Evolutionary conservation across 1,284 basidiomycete genomes (phyloP).

Genomic region (Fistulinella cinereoalba): DNA sequence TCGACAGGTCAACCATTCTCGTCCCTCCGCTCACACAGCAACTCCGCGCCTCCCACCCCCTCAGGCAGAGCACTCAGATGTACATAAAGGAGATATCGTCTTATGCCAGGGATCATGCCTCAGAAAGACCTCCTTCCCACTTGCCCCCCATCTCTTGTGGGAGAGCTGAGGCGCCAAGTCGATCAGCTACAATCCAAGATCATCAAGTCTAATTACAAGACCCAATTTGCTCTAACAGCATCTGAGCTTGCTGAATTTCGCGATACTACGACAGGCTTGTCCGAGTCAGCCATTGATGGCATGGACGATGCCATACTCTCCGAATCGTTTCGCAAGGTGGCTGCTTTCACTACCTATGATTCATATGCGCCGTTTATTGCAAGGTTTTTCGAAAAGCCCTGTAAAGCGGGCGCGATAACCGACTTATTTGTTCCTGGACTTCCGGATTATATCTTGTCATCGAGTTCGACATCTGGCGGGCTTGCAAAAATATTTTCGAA

Average conservation of each 20-base stretch:
- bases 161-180: not conserved
- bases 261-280: not conserved
- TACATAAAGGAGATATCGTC: too few species aligned
- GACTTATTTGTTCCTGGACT: conserved; percentile 22
- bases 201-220: conserved; percentile 9
- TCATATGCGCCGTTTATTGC: conserved; percentile 14
- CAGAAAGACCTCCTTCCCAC: too few species aligned
- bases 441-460: conserved; percentile 11
- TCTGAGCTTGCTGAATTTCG: conserved; percentile 13
- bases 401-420: conserved; percentile 5
- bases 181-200: conserved; percentile 5
- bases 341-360: conserved; percentile 16
- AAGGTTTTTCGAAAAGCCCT: conserved; percentile 12
- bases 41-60: too few species aligned
- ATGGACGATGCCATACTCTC: conserved; percentile 1
- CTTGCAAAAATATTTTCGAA: conserved; percentile 7
- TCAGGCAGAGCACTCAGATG: too few species aligned
- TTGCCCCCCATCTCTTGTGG: not conserved
- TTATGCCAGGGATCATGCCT: too few species aligned
- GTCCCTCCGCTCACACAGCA: too few species aligned
- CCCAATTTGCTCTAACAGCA: conserved; percentile 14
- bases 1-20: too few species aligned
- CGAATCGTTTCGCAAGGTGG: conserved; percentile 7
- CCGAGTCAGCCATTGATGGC: not conserved
- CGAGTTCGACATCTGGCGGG: conserved; percentile 22